Evolutionary conservation across 345 rosid genomes (phyloP).

Genomic region (Eucalyptus rudis): DNA sequence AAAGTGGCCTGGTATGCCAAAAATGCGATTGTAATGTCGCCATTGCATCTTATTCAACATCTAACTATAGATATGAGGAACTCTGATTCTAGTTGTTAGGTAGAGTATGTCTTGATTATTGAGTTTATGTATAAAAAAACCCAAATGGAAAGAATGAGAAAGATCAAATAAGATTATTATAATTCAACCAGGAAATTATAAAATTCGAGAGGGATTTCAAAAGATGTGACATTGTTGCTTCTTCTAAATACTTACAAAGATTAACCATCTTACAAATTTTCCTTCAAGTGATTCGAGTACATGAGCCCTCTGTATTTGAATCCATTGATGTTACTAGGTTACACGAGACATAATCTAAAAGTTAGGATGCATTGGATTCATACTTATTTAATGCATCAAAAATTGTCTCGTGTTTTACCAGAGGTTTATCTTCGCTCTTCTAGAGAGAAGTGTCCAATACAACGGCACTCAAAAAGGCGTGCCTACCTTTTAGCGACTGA

Average conservation of each 20-base stretch:
- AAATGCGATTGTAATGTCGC: background rate
- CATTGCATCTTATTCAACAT: background rate
- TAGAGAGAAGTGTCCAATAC: background rate
- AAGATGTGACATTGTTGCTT: background rate
- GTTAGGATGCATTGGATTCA: background rate
- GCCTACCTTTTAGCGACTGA: background rate
- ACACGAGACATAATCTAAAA: background rate
- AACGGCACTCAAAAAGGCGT: background rate
- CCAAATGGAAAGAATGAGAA: background rate
- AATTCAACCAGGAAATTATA: background rate
- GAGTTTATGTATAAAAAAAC: background rate
- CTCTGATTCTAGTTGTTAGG: background rate
- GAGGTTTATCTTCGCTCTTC: background rate
- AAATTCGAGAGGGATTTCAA: background rate
- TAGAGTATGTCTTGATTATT: background rate
- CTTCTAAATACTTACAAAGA: background rate
- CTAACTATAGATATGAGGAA: background rate
- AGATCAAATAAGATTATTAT: background rate
- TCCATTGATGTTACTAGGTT: background rate
- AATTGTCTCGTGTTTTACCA: no score
- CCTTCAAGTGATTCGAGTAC: background rate
- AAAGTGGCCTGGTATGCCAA: background rate
- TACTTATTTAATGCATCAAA: background rate
- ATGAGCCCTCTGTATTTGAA: background rate
- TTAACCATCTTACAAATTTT: background rate